phyloP scores from a whole-genome alignment of 768 basidiomycete species.

The Hericium erinaceus region DNA sequence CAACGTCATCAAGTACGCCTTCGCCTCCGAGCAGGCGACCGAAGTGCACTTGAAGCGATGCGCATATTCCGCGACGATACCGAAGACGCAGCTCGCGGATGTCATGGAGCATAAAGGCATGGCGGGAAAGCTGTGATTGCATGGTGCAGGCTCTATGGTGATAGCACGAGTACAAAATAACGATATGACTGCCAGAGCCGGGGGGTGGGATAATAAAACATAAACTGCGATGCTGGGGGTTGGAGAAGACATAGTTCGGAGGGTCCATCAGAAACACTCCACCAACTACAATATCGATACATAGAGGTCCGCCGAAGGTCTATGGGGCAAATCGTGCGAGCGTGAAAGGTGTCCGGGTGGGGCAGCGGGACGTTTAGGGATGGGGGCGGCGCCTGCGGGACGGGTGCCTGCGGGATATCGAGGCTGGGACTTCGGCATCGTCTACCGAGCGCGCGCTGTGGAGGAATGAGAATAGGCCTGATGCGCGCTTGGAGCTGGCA shows the following conservation, averaged over 20 bases:
- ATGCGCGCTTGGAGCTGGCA: not conserved
- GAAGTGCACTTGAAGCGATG: constrained; percentile 37
- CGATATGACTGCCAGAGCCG: too few relatives aligned
- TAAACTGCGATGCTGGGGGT: too few relatives aligned
- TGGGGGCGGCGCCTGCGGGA: constrained; percentile 5
- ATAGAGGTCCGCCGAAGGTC: too few relatives aligned
- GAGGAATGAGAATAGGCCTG: not conserved
- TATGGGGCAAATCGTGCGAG: too few relatives aligned
- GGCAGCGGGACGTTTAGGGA: not conserved
- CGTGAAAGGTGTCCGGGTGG: too few relatives aligned
- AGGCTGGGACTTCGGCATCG: not conserved
- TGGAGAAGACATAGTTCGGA: too few relatives aligned
- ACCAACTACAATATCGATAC: too few relatives aligned
- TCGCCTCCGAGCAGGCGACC: constrained; percentile 49
- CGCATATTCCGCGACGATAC: constrained; percentile 46
- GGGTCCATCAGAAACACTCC: too few relatives aligned
- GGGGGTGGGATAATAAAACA: too few relatives aligned
- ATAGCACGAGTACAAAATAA: too few relatives aligned
- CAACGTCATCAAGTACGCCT: constrained; percentile 32
- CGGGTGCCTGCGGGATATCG: not conserved
- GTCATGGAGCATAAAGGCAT: constrained; percentile 15
- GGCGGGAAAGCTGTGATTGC: too few relatives aligned
- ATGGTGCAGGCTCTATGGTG: too few relatives aligned
- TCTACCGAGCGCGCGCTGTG: not conserved
- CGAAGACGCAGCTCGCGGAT: constrained; percentile 39